phyloP scores from a whole-genome alignment of 768 basidiomycete genomes.

The Russula foetens region DNA sequence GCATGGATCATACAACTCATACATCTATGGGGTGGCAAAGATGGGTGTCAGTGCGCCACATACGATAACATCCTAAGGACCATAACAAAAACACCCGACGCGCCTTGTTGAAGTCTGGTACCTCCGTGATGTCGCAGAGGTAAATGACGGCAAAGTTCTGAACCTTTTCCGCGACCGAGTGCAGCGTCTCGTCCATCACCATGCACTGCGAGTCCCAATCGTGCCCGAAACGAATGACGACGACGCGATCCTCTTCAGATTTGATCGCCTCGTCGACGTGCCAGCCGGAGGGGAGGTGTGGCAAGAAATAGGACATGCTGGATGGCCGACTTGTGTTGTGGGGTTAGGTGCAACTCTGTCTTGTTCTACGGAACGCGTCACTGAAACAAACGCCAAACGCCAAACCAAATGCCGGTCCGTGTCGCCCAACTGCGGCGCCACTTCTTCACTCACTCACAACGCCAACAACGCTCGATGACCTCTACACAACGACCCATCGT shows the following conservation, averaged over 20 bases:
- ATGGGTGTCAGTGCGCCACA: background rate
- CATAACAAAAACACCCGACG: constrained; percentile 16
- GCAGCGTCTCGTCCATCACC: constrained; percentile 98
- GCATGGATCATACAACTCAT: constrained; percentile 95
- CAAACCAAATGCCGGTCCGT: no score
- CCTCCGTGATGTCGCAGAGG: constrained; percentile 88
- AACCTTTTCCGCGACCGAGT: constrained; percentile 87
- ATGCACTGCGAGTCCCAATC: constrained; percentile 94
- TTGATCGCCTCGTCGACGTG: constrained; percentile 99
- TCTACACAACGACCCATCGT: constrained; percentile 68
- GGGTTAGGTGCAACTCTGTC: no score
- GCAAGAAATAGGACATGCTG: constrained; percentile 82
- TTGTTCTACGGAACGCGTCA: no score
- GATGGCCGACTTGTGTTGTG: background rate
- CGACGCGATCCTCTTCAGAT: constrained; percentile 93
- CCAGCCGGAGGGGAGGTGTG: constrained; percentile 88
- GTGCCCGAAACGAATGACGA: constrained; percentile 91
- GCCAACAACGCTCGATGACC: constrained; percentile 18
- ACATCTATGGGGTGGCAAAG: constrained; percentile 57
- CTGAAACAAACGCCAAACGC: background rate
- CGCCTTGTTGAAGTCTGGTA: constrained; percentile 98
- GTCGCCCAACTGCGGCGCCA: no score
- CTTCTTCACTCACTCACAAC: background rate
- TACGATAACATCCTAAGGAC: no score
- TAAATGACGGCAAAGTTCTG: constrained; percentile 99